Percentiles rank a stretch among this genome's conserved stretches.
These are phyloP conservation scores for Euphorbia peplus DNA, from an alignment of 345 rosid species.

Conservation along the genomic window DNA sequence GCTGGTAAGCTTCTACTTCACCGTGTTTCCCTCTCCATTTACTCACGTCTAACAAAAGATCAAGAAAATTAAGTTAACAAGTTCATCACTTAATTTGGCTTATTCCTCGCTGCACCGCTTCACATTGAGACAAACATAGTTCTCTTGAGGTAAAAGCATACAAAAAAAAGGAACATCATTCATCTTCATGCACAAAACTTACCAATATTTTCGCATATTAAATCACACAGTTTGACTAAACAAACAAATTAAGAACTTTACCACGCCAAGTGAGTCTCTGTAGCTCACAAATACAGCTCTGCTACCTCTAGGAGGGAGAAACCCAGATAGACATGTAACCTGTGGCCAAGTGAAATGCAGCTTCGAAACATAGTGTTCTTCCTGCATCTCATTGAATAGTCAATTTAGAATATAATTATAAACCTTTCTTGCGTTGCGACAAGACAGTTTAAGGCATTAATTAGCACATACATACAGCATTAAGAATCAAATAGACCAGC, in stretches of 20 bases:
- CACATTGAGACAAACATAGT: not conserved
- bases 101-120: not conserved
- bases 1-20: not conserved
- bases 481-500: constrained; percentile 1
- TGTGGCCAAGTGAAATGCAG: constrained; percentile 87
- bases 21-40: not conserved
- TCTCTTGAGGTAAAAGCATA: not conserved
- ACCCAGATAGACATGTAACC: constrained; percentile 60
- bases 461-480: not conserved
- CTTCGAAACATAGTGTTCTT: constrained; percentile 76
- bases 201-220: not conserved
- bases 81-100: not conserved
- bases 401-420: not conserved
- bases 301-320: constrained; percentile 59
- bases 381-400: constrained; percentile 46
- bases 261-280: constrained; percentile 54
- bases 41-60: not conserved
- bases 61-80: not conserved
- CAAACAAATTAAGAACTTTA: constrained; percentile 7
- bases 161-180: not conserved
- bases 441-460: not conserved
- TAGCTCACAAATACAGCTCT: constrained; percentile 66
- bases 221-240: not conserved
- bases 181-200: not conserved
- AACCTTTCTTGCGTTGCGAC: not conserved